Percentiles rank a stretch among this genome's conserved stretches.
These are phyloP conservation scores for Stephanodiscus triporus DNA, from an alignment of 108 stramenopile genomes.

Conservation along the genomic window DNA sequence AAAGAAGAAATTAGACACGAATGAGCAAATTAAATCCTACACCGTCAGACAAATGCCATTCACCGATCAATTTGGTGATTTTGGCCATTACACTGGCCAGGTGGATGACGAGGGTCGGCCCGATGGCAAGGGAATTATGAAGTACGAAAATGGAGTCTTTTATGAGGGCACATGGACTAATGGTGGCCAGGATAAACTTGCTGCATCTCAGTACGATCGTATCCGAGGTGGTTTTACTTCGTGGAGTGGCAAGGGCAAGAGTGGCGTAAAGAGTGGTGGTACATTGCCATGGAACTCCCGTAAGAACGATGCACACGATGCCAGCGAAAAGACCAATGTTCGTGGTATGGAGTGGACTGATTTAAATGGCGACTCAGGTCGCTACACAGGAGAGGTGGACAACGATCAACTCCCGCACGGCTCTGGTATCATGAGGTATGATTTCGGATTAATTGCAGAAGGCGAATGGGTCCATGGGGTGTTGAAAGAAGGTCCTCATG, in stretches of 20 bases:
- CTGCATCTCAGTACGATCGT: constrained; percentile 39
- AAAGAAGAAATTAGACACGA: constrained; percentile 1
- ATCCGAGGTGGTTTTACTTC: constrained; percentile 46
- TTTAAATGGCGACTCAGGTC: constrained; percentile 40
- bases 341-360: constrained; percentile 47
- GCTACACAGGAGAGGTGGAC: constrained; percentile 39
- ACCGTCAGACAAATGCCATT: constrained; percentile 42
- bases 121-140: constrained; percentile 36
- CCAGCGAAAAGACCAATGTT: constrained; percentile 31
- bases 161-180: constrained; percentile 42
- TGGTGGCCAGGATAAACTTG: constrained; percentile 40
- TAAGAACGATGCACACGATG: constrained; percentile 33
- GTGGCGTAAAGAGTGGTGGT: constrained; percentile 32
- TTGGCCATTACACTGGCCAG: constrained; percentile 35
- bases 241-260: constrained; percentile 38
- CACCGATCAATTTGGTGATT: constrained; percentile 44
- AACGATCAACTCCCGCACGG: constrained; percentile 54
- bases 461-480: constrained; percentile 67
- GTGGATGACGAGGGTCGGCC: constrained; percentile 31
- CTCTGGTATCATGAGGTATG: constrained; percentile 65
- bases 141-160: constrained; percentile 47
- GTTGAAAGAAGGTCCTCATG: constrained; percentile 35
- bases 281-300: constrained; percentile 38
- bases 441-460: constrained; percentile 59
- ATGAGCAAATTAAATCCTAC: constrained; percentile 8